A percentile compares a stretch with the other conserved stretches of the same genome.
Evolutionary conservation across 495 filamentous ascomycete genomes (phyloP).

Genomic region (Umbilicaria muhlenbergii): DNA sequence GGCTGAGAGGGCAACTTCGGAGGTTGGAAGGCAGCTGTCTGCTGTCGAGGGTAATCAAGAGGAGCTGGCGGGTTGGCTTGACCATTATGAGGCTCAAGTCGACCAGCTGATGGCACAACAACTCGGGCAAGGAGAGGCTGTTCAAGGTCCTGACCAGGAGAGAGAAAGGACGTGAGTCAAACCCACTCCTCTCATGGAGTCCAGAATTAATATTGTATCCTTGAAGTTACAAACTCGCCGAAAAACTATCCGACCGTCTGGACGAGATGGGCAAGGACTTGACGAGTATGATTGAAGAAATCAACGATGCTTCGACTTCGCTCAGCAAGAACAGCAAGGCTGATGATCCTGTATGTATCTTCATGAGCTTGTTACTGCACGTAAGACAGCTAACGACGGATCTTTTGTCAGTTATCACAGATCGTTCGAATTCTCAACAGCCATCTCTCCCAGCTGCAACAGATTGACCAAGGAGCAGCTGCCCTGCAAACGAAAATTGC

Average conservation of each 20-base stretch:
- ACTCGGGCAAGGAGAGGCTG: conserved; percentile 46
- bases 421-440: conserved; percentile 89
- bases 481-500: conserved; percentile 63
- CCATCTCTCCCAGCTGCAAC: conserved; percentile 75
- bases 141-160: conserved; percentile 82
- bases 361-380: neutral
- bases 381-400: neutral
- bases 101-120: conserved; percentile 69
- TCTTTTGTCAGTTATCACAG: conserved; percentile 53
- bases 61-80: conserved; percentile 68
- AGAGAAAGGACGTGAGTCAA: conserved; percentile 63
- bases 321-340: conserved; percentile 77
- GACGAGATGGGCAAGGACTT: conserved; percentile 87
- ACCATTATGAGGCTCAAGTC: conserved; percentile 79
- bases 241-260: conserved; percentile 72
- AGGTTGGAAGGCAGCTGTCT: conserved; percentile 79
- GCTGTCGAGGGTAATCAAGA: conserved; percentile 84
- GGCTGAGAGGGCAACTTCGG: conserved; percentile 75
- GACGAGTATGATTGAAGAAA: conserved; percentile 90
- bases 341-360: conserved; percentile 71
- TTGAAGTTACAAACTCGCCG: conserved; percentile 66
- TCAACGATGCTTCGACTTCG: conserved; percentile 70
- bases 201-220: conserved; percentile 6
- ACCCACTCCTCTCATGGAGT: neutral
- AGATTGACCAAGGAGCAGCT: conserved; percentile 75